Evolutionary conservation across 257 asterid genomes (phyloP), one percentile per base, ranked within the genome.

Genomic region (Coffea canephora): DNA sequence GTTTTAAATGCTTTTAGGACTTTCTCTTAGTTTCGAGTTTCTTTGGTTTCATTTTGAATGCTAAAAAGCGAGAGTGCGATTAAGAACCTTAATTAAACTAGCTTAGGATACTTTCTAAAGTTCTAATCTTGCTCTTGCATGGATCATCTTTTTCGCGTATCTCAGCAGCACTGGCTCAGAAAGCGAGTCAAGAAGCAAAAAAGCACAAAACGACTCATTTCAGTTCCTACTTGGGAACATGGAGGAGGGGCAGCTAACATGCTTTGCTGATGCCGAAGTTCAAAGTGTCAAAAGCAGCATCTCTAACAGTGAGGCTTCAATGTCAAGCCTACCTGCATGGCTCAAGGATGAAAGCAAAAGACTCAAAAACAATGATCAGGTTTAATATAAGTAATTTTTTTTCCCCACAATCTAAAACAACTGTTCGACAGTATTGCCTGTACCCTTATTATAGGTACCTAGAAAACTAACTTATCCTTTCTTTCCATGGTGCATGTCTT

Each of bases 321-420:
- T 88, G 65, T 86, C 96, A 46, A 85, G 82, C 77, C 76, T 93
- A 78, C 98, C 98, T 71, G 82, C 88, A 71, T 94, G 98, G 98
- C 97, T 92, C 25, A 91, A 84, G 80, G 89, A 89, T 66, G 95
- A 92, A 74, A 83, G 85, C 52, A 82, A 69, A 86, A 82, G 91
- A 81, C 84, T 80, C 45, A 73, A 76, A 79, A 82, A 46, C 83
- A 85, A 77, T 78, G 73, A 90, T 80, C 89, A 91, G 92, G 90
- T 57, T 39, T 39, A 39, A 84, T 83, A 74, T 83, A 83, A 78
- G 83, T 67, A 43, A n/a, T 23, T 62, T 0, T 39, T 54, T 54
- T 71, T 25, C 8, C 36, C 14, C 65, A 78, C 36, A 13, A 41
- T 14, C 43, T 14, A 69, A 54, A n/a, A 27, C 13, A 18, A 6